Conservation (phyloP, 73 alveolate species). For the Paramecium sexaurelia region DNA sequence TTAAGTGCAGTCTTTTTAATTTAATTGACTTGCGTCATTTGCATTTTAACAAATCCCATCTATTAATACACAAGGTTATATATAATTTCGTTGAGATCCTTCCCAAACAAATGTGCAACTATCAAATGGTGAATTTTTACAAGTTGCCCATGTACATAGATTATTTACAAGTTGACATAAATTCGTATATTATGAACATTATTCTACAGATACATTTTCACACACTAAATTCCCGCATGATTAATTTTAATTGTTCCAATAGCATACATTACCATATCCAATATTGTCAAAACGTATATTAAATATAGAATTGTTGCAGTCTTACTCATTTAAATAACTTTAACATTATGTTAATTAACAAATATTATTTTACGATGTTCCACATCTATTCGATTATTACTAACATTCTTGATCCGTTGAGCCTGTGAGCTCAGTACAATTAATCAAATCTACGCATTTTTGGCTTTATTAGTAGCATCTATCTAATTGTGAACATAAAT, state of each 20-base stretch:
- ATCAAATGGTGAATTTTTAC: neutral
- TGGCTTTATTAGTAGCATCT: neutral
- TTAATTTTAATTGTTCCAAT: neutral
- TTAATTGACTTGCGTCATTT: neutral
- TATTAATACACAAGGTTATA: neutral
- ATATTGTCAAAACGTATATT: neutral
- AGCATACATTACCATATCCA: neutral
- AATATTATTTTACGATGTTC: neutral
- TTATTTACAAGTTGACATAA: slow-evolving; percentile 1
- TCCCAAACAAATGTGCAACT: neutral
- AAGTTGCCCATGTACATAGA: slow-evolving; percentile 10
- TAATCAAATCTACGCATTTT: neutral
- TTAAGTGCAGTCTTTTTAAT: neutral
- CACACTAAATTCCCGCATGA: neutral
- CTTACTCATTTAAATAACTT: neutral
- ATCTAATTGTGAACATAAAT: neutral
- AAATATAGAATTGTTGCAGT: neutral
- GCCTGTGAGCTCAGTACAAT: neutral
- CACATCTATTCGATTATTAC: neutral
- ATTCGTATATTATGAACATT: neutral
- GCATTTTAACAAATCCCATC: neutral
- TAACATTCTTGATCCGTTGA: neutral
- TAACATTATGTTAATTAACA: neutral
- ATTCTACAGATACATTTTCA: neutral
- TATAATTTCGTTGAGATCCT: neutral